Percentiles rank a stretch among this genome's conserved stretches.
phyloP scores from a whole-genome alignment of 1,139 yeast species.

The Trichomonascaceae sp. region DNA sequence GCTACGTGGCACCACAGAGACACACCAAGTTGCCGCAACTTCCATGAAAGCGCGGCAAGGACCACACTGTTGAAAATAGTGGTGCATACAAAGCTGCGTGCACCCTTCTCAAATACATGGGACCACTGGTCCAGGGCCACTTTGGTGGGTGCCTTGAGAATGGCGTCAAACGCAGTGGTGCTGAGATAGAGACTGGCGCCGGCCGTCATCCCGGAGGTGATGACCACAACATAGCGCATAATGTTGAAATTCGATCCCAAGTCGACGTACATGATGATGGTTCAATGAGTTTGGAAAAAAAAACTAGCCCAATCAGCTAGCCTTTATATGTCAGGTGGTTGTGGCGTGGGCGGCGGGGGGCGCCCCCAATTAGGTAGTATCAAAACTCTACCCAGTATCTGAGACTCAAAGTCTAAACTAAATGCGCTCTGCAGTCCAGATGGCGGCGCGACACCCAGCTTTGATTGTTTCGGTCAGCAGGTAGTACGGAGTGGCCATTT shows the following conservation, averaged over 20 bases:
- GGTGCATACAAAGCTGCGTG: neutral
- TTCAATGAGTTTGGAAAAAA: no score
- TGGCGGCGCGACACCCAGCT: slow-evolving; percentile 72
- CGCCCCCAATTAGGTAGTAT: no score
- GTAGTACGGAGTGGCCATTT: slow-evolving; percentile 85
- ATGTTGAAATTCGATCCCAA: neutral
- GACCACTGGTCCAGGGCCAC: neutral
- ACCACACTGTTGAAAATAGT: neutral
- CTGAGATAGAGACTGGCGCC: neutral
- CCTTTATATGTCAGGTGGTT: no score
- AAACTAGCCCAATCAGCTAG: no score
- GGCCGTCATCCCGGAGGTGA: neutral
- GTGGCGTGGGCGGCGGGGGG: no score
- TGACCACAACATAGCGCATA: neutral
- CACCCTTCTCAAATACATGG: neutral
- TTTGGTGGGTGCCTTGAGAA: neutral
- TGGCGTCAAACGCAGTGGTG: neutral
- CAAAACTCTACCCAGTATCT: no score
- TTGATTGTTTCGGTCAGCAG: slow-evolving; percentile 80
- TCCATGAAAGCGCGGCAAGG: neutral
- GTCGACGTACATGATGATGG: no score
- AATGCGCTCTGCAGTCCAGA: slow-evolving; percentile 79
- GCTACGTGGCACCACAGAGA: neutral
- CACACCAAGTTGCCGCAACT: neutral
- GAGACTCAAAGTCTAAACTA: no score